phyloP scores from a whole-genome alignment of 495 filamentous ascomycete species.

The Penicillium cataractarum region DNA sequence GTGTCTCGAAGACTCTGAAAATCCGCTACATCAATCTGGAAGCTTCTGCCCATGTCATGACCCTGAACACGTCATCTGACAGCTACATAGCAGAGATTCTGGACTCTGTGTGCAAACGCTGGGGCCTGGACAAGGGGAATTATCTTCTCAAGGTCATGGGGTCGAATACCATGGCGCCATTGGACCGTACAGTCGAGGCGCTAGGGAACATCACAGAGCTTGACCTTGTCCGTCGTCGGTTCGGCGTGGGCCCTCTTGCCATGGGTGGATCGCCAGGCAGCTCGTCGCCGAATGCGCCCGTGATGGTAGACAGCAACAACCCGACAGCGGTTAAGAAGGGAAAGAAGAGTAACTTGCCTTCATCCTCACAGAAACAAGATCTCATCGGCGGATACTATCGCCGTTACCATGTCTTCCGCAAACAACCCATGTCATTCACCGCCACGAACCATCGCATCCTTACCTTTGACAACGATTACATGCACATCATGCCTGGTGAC shows the following conservation, averaged over 20 bases:
- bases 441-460: slow-evolving; percentile 81
- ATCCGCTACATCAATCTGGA: slow-evolving; percentile 81
- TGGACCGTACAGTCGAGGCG: slow-evolving; percentile 88
- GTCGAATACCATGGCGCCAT: slow-evolving; percentile 78
- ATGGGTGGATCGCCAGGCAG: slow-evolving; percentile 80
- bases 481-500: slow-evolving; percentile 88
- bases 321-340: slow-evolving; percentile 59
- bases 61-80: slow-evolving; percentile 85
- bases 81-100: slow-evolving; percentile 94
- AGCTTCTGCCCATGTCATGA: slow-evolving; percentile 61
- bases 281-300: slow-evolving; percentile 75
- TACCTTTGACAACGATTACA: slow-evolving; percentile 91
- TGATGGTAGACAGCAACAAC: slow-evolving; percentile 56
- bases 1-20: slow-evolving; percentile 81
- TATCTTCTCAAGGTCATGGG: slow-evolving; percentile 87
- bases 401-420: slow-evolving; percentile 89
- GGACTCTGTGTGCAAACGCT: slow-evolving; percentile 85
- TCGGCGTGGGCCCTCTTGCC: slow-evolving; percentile 76
- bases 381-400: slow-evolving; percentile 72
- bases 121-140: slow-evolving; percentile 85
- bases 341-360: slow-evolving; percentile 73
- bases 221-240: slow-evolving; percentile 84
- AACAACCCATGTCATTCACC: slow-evolving; percentile 92
- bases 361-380: slow-evolving; percentile 77
- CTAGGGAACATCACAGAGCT: slow-evolving; percentile 82